Evolutionary conservation across 106 monocot genomes (phyloP), one percentile per base, ranked within the genome.

Genomic region (Hemerocallis citrina): DNA sequence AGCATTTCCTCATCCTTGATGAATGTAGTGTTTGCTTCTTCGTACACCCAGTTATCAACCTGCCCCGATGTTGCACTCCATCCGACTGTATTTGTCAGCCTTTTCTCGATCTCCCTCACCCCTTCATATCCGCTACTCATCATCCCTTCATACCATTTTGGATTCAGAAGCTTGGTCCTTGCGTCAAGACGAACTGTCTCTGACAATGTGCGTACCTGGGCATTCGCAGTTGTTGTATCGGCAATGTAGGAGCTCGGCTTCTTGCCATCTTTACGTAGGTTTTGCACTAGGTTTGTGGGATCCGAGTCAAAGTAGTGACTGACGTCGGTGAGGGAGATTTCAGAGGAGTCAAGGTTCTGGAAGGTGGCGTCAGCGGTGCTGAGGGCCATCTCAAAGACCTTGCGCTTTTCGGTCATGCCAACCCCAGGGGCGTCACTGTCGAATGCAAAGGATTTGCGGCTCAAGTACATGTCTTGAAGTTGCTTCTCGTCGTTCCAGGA

Each of bases 251-350:
- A 67, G 27, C 72, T 64, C 5, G 86, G 81, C 41, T 72, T 81
- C 78, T 70, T 75, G 16, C 78, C 78, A 65, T 86, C 86, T 50
- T 75, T 78, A 3, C 86, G 56, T 32, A 86, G 68, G 1, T 72
- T 59, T 28, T 64, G 67, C 31, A 86, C 86, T n/a, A 86, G 72
- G 30, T 86, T 86, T 6, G 86, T 86, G 7, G 86, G 86, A 43
- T 86, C 86, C 5, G 77, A 78, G 64, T 81, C 86, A 67, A 86
- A 86, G 86, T 86, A 86, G 52, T 86, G 86, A 69, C 86, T 86
- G 7, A 86, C 86, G 37, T 86, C 86, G 20, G 86, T 81, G 8
- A 86, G 62, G 2, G 86, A 86, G 4, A 86, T 86, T 56, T 86
- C 86, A 10, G 81, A 81, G 0, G 86, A 86, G 71, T 86, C 86